These are phyloP conservation scores for Ceratocystis colombiana DNA, from an alignment of 2,329 filamentous ascomycete species.

Conservation along the genomic window DNA sequence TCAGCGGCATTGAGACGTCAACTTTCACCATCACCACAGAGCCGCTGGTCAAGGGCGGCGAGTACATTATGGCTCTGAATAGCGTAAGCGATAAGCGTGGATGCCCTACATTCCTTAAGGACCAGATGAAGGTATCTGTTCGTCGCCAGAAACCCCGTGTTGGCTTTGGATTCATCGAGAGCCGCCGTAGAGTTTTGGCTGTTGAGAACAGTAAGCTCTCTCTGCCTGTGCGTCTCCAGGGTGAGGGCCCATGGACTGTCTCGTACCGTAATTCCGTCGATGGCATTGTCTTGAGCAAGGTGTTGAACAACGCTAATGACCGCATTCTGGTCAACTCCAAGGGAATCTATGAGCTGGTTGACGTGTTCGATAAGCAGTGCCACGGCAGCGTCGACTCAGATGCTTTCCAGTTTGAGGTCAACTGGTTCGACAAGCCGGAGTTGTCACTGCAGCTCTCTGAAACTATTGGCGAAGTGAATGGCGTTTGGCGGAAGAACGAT, in stretches of 20 bases:
- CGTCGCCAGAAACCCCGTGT: slow-evolving; percentile 79
- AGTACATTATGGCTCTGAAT: slow-evolving; percentile 77
- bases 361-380: slow-evolving; percentile 69
- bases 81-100: slow-evolving; percentile 77
- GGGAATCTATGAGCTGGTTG: slow-evolving; percentile 70
- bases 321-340: slow-evolving; percentile 53
- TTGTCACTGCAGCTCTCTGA: slow-evolving; percentile 57
- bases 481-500: slow-evolving; percentile 60
- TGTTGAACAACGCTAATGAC: slow-evolving; percentile 53
- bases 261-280: slow-evolving; percentile 55
- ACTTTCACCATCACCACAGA: slow-evolving; percentile 65
- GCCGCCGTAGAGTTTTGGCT: slow-evolving; percentile 61
- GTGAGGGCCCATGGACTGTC: slow-evolving; percentile 74
- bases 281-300: slow-evolving; percentile 35
- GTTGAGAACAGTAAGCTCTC: slow-evolving; percentile 65
- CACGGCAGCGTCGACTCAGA: slow-evolving; percentile 67
- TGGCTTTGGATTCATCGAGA: slow-evolving; percentile 76
- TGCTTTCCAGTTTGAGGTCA: slow-evolving; percentile 66
- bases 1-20: slow-evolving; percentile 52
- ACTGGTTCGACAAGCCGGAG: slow-evolving; percentile 74
- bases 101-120: slow-evolving; percentile 77
- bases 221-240: slow-evolving; percentile 74
- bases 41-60: slow-evolving; percentile 66
- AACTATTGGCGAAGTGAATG: slow-evolving; percentile 44
- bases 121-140: slow-evolving; percentile 76